A percentile compares a stretch with the other conserved stretches of the same genome.
Evolutionary conservation across 1,284 basidiomycete genomes (phyloP).

Genomic region (Ustilago crameri): DNA sequence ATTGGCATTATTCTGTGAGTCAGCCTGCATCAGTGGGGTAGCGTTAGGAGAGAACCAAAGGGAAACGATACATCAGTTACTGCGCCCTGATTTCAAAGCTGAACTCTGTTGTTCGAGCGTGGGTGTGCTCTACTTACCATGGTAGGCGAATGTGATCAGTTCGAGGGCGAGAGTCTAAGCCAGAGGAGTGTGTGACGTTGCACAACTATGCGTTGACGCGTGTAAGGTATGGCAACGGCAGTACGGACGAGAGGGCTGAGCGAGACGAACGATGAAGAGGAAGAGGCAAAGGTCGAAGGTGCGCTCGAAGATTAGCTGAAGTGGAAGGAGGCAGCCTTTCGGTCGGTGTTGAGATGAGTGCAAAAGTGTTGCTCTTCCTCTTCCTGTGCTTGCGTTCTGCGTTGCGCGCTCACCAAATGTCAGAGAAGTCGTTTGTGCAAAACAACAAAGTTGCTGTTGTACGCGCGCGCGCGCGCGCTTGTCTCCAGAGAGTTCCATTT

Average conservation of each 20-base stretch:
- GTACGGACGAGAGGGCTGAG: neutral
- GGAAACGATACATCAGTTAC: constrained; percentile 5
- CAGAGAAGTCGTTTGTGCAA: neutral
- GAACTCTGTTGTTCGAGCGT: neutral
- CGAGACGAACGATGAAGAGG: neutral
- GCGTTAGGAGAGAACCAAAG: neutral
- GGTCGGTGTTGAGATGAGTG: too few species aligned
- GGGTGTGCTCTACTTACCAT: constrained; percentile 1
- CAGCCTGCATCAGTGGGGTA: constrained; percentile 13
- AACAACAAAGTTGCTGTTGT: neutral
- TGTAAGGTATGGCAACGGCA: neutral
- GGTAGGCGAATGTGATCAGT: neutral
- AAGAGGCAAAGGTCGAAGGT: neutral
- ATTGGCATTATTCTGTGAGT: constrained; percentile 32
- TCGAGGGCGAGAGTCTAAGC: too few species aligned
- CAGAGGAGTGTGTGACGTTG: neutral
- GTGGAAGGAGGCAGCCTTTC: neutral
- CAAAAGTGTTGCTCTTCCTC: constrained; percentile 1
- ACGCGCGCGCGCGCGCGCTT: neutral
- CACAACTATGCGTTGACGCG: neutral
- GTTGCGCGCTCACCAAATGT: too few species aligned
- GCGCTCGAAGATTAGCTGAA: neutral
- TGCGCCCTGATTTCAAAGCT: too few species aligned
- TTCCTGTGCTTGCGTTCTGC: neutral
- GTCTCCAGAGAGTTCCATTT: neutral